Percentiles rank a stretch among this genome's conserved stretches.
Evolutionary conservation across 495 filamentous ascomycete species (phyloP).

Genomic region (Lindgomyces ingoldianus): DNA sequence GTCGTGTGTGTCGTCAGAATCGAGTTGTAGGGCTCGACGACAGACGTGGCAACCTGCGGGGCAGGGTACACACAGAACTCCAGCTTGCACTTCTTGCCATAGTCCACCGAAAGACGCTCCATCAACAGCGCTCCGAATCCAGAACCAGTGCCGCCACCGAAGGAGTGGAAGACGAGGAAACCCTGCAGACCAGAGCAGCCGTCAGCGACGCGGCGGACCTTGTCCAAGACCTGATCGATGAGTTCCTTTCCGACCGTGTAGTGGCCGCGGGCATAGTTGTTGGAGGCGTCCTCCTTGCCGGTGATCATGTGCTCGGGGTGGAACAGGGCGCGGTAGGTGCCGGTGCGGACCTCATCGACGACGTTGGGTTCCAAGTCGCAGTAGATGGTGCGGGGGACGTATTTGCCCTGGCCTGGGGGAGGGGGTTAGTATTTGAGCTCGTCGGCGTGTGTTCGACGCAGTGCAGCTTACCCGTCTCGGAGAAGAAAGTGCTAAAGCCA

Average conservation of each 20-base stretch:
- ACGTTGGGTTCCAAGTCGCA: conserved; percentile 99
- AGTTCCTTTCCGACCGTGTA: conserved; percentile 99
- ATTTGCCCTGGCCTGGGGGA: conserved; percentile 86
- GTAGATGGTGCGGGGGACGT: conserved; percentile 98
- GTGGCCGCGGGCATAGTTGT: conserved; percentile 99
- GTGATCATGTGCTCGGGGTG: conserved; percentile 99
- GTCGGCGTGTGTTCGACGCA: not conserved
- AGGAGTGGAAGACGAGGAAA: conserved; percentile 99
- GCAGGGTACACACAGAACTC: conserved; percentile 99
- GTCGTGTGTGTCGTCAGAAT: conserved; percentile 99
- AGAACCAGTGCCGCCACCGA: conserved; percentile 97
- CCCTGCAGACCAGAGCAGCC: conserved; percentile 97
- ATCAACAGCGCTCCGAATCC: conserved; percentile 97
- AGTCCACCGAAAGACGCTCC: conserved; percentile 96
- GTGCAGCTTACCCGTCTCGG: conserved; percentile 82
- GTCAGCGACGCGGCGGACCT: conserved; percentile 93
- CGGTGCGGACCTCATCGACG: conserved; percentile 98
- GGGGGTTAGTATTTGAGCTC: conserved; percentile 21
- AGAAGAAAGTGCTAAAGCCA: conserved; percentile 99
- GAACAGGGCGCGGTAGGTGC: conserved; percentile 92
- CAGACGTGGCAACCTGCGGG: conserved; percentile 92
- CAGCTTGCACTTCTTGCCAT: conserved; percentile 99
- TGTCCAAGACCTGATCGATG: conserved; percentile 94
- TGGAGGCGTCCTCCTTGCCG: conserved; percentile 98
- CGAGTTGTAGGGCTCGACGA: conserved; percentile 99